These are phyloP conservation scores for Melaleuca quinquenervia DNA, from an alignment of 345 rosid species.

Conservation along the genomic window DNA sequence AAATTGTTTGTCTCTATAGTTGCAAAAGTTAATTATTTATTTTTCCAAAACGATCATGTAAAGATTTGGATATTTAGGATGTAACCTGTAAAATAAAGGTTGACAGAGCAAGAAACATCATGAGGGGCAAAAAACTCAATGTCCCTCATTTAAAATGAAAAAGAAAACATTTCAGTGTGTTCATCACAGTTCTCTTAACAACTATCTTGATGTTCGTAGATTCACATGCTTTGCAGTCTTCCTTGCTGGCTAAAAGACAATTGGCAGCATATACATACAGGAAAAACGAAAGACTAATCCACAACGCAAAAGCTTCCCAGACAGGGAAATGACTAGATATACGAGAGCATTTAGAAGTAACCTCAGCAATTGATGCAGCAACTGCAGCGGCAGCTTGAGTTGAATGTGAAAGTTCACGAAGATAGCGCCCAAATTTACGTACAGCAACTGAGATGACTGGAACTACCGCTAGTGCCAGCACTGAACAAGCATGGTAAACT, in stretches of 20 bases:
- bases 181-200: neutral
- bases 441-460: conserved; percentile 73
- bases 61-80: neutral
- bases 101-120: neutral
- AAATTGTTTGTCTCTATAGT: neutral
- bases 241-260: neutral
- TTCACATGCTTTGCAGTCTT: neutral
- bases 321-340: neutral
- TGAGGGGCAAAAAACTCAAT: neutral
- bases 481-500: conserved; percentile 15
- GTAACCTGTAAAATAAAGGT: neutral
- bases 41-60: neutral
- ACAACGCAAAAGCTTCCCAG: neutral
- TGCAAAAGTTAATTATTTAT: neutral
- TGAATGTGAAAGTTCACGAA: conserved; percentile 82
- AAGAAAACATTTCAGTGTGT: neutral
- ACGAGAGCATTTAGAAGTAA: conserved; percentile 2
- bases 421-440: conserved; percentile 59
- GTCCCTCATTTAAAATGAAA: neutral
- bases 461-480: conserved; percentile 77
- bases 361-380: conserved; percentile 97
- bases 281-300: neutral
- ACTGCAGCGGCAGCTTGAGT: conserved; percentile 98
- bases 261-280: neutral
- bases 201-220: neutral